Percentiles rank a stretch among this genome's conserved stretches.
Evolutionary conservation across 2,329 filamentous ascomycete genomes (phyloP).

Genomic region (Fusarium buxicola): DNA sequence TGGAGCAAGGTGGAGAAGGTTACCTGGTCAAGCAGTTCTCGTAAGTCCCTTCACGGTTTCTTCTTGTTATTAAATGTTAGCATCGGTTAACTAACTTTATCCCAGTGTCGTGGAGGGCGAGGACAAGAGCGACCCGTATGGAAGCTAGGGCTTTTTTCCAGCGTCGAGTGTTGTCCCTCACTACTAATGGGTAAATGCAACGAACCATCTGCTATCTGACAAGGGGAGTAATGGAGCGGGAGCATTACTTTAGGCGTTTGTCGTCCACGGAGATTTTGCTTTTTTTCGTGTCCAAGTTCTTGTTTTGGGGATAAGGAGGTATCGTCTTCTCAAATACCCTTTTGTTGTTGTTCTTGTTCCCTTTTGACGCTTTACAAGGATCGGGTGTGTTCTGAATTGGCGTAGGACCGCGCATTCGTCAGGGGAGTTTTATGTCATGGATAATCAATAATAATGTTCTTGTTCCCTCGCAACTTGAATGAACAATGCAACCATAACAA

Average conservation of each 20-base stretch:
- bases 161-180: neutral
- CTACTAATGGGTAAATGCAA: neutral
- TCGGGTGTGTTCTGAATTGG: neutral
- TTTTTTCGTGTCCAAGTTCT: slow-evolving; percentile 5
- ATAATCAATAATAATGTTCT: slow-evolving; percentile 1
- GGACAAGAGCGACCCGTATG: slow-evolving; percentile 65
- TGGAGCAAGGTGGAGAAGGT: slow-evolving; percentile 94
- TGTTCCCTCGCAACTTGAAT: neutral
- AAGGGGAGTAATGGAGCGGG: slow-evolving; percentile 9
- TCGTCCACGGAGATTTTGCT: neutral
- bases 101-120: slow-evolving; percentile 65
- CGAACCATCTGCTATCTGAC: neutral
- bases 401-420: neutral
- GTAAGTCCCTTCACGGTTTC: slow-evolving; percentile 65
- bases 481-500: neutral
- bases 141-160: slow-evolving; percentile 37
- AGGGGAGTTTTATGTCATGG: slow-evolving; percentile 3
- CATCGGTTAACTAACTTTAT: slow-evolving; percentile 9
- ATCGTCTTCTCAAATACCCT: slow-evolving; percentile 19
- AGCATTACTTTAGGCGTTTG: slow-evolving; percentile 35
- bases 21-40: slow-evolving; percentile 92
- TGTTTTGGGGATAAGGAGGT: slow-evolving; percentile 1
- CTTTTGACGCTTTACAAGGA: neutral
- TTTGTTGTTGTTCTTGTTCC: slow-evolving; percentile 4
- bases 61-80: neutral